Percentiles rank a stretch among this genome's conserved stretches.
phyloP scores from a whole-genome alignment of 73 alveolate genomes.

The Effrenium voratum region DNA sequence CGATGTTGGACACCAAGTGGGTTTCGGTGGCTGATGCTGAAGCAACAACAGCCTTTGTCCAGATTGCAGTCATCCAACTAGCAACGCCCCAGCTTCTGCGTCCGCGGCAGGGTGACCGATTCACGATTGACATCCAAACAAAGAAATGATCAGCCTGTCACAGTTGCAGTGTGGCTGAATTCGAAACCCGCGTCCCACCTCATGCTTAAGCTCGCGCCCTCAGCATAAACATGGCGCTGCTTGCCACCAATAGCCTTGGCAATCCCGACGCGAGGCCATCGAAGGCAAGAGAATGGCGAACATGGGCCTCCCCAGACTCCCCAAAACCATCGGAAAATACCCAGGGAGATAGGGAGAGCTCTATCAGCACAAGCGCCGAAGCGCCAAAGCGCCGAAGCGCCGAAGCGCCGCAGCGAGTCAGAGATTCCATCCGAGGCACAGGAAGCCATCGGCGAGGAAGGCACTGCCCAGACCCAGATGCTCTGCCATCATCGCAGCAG shows the following conservation, averaged over 20 bases:
- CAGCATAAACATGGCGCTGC: conserved; percentile 6
- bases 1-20: too few species aligned
- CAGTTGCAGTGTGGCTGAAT: too few species aligned
- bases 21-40: too few species aligned
- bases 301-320: background rate
- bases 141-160: too few species aligned
- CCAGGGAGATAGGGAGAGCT: too few species aligned
- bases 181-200: too few species aligned
- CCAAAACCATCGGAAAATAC: background rate
- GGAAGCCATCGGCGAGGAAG: conserved; percentile 49
- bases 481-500: conserved; percentile 34
- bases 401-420: background rate
- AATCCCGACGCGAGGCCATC: background rate
- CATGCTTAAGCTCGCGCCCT: too few species aligned
- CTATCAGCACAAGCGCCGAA: background rate
- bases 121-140: too few species aligned
- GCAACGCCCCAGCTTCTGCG: too few species aligned
- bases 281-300: background rate
- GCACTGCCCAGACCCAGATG: conserved; percentile 65
- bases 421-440: background rate
- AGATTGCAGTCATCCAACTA: too few species aligned
- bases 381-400: background rate
- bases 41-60: too few species aligned
- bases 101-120: too few species aligned
- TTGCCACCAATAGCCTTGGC: background rate